Evolutionary conservation across 1,284 basidiomycete species (phyloP), one percentile per base, ranked within the genome.

Genomic region (Ganoderma multipileum): DNA sequence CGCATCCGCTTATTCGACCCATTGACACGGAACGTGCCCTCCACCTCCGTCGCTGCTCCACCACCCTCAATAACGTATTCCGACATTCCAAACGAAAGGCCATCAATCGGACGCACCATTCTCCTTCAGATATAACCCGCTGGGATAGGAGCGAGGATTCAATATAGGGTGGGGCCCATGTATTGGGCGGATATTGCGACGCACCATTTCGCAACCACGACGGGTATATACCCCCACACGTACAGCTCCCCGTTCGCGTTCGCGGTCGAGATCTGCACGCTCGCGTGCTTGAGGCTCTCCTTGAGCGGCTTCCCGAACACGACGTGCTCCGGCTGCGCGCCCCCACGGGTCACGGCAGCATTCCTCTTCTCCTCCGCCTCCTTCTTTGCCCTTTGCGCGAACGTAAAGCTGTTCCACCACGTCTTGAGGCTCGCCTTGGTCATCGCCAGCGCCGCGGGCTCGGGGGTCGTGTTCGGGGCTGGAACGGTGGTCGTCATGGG

Each of bases 171-270:
- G 55, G 54, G 50, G 42, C 64, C 44, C 71, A 55, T 26, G 33
- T 52, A 26, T 52, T 52, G 23, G 23, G 47, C 47, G 47, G n/a
- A n/a, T 28, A 55, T 55, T 33, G 16, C 2, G 54, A 87, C 91
- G 77, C 78, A 95, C 91, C 96, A 98, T 81, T 98, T 98, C 67
- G 97, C 98, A 44, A 99, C 97, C 67, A 99, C 95, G 65, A 98
- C 94, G 11, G 98, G 97, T 55, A 99, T 95, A 78, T 94, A 95
- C 2, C 97, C 95, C 92, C 94, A 96, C 6, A 95, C 92, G 77
- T 94, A 95, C 28, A 95, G 84, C 71, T 92, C 89, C 11, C 94
- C 95, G 72, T 91, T 90, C 18, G 91, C 85, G 68, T 93, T 93
- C 16, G 94, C 91, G n/a, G 97, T 97, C 23, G 94, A 95, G 79